Evolutionary conservation across 176 grass and related monocot species (phyloP).

Genomic region (Tillandsia fasciculata): DNA sequence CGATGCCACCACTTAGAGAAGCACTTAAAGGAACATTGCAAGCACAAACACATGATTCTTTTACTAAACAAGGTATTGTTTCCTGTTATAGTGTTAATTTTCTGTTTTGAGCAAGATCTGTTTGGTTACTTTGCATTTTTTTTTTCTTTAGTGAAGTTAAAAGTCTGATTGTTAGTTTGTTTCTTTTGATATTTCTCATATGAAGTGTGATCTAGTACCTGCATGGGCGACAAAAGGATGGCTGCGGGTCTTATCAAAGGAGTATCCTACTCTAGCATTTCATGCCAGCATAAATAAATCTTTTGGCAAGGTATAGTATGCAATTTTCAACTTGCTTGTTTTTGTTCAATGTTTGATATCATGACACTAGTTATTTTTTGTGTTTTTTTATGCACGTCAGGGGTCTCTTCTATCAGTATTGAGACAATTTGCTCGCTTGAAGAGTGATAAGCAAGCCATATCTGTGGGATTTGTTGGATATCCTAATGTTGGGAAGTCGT

Average conservation of each 20-base stretch:
- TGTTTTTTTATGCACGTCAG: conserved; percentile 18
- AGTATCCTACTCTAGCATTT: conserved; percentile 90
- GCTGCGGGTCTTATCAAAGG: conserved; percentile 60
- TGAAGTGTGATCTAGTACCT: conserved; percentile 88
- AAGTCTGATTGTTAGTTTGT: conserved; percentile 12
- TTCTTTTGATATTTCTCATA: conserved; percentile 4
- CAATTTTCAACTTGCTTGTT: not conserved
- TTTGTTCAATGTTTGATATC: not conserved
- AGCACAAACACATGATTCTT: conserved; percentile 89
- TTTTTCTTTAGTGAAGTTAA: not conserved
- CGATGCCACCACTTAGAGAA: conserved; percentile 93
- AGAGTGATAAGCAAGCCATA: conserved; percentile 95
- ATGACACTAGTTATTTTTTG: not conserved
- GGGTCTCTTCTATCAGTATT: conserved; percentile 94
- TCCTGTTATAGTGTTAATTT: not conserved
- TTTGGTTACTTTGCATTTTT: not conserved
- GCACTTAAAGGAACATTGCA: conserved; percentile 80
- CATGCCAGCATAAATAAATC: conserved; percentile 91
- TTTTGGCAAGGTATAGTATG: conserved; percentile 67
- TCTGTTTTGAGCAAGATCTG: not conserved
- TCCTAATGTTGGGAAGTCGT: conserved; percentile 98
- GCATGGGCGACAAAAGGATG: conserved; percentile 98
- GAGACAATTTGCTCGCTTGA: conserved; percentile 79
- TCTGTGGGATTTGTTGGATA: conserved; percentile 98
- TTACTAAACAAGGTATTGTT: conserved; percentile 77